phyloP scores from a whole-genome alignment of 176 grass and related monocot genomes.

The Oryza coarctata region DNA sequence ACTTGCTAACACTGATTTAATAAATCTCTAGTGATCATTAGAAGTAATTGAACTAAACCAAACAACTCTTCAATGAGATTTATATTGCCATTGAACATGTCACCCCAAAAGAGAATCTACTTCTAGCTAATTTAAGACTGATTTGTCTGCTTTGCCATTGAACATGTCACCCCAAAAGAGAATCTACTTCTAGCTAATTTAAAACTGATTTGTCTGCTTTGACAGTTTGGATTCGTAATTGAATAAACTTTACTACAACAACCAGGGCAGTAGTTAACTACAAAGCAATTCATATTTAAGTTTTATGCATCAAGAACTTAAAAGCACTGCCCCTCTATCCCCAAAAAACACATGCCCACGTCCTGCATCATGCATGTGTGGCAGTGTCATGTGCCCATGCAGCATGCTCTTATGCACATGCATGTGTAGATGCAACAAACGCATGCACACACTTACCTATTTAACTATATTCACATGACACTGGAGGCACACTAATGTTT shows the following conservation, averaged over 20 bases:
- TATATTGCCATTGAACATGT: background rate
- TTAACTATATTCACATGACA: background rate
- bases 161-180: background rate
- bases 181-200: conserved; percentile 2
- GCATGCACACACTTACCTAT: background rate
- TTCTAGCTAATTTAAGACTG: conserved; percentile 6
- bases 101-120: background rate
- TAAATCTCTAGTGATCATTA: background rate
- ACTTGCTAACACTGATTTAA: too few species aligned
- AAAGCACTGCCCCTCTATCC: background rate
- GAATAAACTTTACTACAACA: background rate
- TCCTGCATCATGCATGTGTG: conserved; percentile 13
- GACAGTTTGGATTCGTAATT: background rate
- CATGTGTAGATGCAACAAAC: background rate
- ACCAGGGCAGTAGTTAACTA: background rate
- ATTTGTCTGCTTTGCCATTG: too few species aligned
- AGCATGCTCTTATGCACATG: background rate
- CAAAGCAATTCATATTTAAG: conserved; percentile 3
- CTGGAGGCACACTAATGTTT: background rate
- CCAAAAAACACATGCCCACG: background rate
- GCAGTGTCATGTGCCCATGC: too few species aligned
- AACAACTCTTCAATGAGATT: background rate
- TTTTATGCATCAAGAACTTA: background rate
- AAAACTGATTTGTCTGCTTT: background rate
- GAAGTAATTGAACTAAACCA: background rate